Evolutionary conservation across 306 rosid genomes (phyloP), one percentile per base, ranked within the genome.

Genomic region (Cicer pinnatifidum): DNA sequence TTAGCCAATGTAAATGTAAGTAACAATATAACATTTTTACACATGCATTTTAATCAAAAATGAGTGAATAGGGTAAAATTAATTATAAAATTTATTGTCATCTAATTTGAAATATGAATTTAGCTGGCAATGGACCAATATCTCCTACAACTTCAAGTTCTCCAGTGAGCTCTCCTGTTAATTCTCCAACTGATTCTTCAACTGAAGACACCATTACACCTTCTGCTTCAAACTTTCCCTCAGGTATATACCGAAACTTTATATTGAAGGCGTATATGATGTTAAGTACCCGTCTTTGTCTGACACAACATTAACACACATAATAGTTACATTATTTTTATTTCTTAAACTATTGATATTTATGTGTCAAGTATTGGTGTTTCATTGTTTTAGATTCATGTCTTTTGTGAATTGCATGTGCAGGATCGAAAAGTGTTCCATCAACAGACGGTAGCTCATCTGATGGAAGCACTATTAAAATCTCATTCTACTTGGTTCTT

Each of bases 341-440:
- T 23, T 1, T 23, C 28, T 2, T 23, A 23, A 23, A 23, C 28
- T 23, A 23, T 23, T 23, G 28, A 23, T 23, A 2, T 23, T 2
- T 23, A 23, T 2, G 28, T 23, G 28, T 23, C 28, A 1, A 20
- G 2, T 20, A 20, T 20, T 1, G 0, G 4, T 28, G 4, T 28
- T 28, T 28, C 4, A 28, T 28, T 2, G 33, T 28, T 28, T 28
- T 3, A 0, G 12, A 53, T 17, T 53, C 12, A 1, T 2, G 13
- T 40, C 9, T 56, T 51, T 81, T 82, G 71, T 65, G 0, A 23
- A 71, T 44, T 79, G 78, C 80, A 72, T 91, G 79, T 43, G 71
- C 75, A 71, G 88, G 90, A 47, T 85, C 93, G 5, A 90, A 90
- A 78, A 72, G 75, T 50, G 80, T 84, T 0, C 91, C 93, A 80